Percentiles rank a stretch among this genome's conserved stretches.
Evolutionary conservation across 495 filamentous ascomycete genomes (phyloP).

Genomic region (Xylaria cubensis): DNA sequence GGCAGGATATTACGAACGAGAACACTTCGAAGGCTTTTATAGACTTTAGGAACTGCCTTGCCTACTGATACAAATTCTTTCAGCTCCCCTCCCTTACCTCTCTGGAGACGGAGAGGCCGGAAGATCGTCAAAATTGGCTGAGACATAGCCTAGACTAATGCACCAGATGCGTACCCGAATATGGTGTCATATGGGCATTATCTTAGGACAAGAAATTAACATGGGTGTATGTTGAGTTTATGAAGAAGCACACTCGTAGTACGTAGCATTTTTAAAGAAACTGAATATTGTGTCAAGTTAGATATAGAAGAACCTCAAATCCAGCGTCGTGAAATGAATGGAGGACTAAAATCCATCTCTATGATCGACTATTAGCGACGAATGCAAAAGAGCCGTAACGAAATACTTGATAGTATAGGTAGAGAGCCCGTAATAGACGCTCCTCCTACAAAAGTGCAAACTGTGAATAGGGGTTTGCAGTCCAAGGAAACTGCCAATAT

Average conservation of each 20-base stretch:
- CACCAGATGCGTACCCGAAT: not conserved
- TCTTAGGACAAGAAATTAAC: not conserved
- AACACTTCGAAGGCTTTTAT: conserved; percentile 1
- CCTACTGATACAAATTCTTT: not conserved
- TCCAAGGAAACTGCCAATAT: not conserved
- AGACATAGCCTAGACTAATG: not conserved
- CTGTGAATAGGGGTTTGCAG: too few relatives aligned
- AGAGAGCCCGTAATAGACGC: too few relatives aligned
- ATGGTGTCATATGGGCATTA: not conserved
- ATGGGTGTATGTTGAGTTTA: not conserved
- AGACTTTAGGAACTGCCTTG: not conserved
- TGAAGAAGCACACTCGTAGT: not conserved
- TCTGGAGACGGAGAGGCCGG: not conserved
- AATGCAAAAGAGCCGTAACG: not conserved
- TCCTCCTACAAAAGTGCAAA: too few relatives aligned
- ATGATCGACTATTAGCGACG: not conserved
- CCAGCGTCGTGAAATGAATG: not conserved
- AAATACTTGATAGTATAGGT: not conserved
- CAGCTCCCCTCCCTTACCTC: not conserved
- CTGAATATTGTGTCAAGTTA: not conserved
- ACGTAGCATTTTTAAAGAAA: not conserved
- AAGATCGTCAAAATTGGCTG: not conserved
- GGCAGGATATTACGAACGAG: not conserved
- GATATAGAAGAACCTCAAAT: not conserved
- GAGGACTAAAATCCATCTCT: not conserved